These are phyloP conservation scores for Nakazawaea siamensis DNA, from an alignment of 805 yeast genomes.

Conservation along the genomic window DNA sequence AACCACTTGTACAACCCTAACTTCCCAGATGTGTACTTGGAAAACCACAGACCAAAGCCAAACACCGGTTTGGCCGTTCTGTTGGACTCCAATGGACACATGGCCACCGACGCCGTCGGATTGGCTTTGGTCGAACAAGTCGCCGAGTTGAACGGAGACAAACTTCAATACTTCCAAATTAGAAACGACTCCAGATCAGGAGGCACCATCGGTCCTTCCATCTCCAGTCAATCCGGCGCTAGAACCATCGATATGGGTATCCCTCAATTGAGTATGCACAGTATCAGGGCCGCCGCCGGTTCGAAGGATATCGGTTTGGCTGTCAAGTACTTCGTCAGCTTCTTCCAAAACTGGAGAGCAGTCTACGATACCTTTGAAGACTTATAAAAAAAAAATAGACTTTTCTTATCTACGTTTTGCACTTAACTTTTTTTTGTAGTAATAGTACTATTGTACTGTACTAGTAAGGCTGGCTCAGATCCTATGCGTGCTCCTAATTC, in stretches of 20 bases:
- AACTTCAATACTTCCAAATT: conserved; percentile 75
- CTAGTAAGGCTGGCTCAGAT: too few relatives aligned
- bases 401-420: too few relatives aligned
- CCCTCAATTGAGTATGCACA: conserved; percentile 81
- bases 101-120: conserved; percentile 78
- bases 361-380: conserved; percentile 41
- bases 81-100: conserved; percentile 71
- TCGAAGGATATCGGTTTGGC: conserved; percentile 72
- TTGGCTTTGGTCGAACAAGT: conserved; percentile 62
- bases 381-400: too few relatives aligned
- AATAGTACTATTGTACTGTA: too few relatives aligned
- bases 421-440: too few relatives aligned
- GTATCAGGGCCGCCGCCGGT: conserved; percentile 76
- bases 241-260: conserved; percentile 77
- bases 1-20: conserved; percentile 79
- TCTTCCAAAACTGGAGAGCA: conserved; percentile 58
- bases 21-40: conserved; percentile 59
- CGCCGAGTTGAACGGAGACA: conserved; percentile 56
- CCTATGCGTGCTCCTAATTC: too few relatives aligned
- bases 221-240: conserved; percentile 59
- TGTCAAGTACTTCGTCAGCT: conserved; percentile 61
- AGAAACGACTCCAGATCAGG: conserved; percentile 82
- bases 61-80: conserved; percentile 68
- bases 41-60: conserved; percentile 72
- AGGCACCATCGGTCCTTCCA: conserved; percentile 78